Percentiles rank a stretch among this genome's conserved stretches.
phyloP scores from a whole-genome alignment of 192 early-diverging fungal genomes.

The Linnemannia elongata region DNA sequence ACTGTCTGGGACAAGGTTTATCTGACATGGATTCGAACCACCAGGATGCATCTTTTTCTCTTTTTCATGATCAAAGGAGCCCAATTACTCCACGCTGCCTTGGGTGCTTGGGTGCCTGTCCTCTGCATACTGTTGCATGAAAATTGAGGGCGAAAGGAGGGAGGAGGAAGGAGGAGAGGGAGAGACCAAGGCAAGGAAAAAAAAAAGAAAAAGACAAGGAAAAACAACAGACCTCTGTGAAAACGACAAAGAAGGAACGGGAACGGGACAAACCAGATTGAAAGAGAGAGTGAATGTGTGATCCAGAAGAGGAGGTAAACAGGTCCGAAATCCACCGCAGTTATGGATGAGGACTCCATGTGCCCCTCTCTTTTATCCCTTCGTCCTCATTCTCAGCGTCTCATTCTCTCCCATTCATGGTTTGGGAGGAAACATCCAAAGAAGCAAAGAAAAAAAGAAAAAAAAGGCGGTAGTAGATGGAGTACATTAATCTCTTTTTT shows the following conservation, averaged over 20 bases:
- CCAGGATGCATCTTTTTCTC: constrained; percentile 9
- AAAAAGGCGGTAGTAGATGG: not conserved
- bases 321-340: not conserved
- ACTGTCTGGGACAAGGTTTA: not conserved
- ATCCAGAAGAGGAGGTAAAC: not conserved
- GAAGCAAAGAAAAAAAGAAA: not conserved
- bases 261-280: not conserved
- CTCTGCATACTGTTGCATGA: constrained; percentile 2
- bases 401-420: not conserved
- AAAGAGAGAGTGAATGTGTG: not conserved
- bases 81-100: not conserved
- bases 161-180: constrained; percentile 12
- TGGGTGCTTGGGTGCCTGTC: constrained; percentile 4
- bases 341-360: not conserved
- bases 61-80: not conserved
- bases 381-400: not conserved
- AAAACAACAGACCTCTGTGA: not conserved
- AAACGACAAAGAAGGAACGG: constrained; percentile 5
- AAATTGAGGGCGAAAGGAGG: constrained; percentile 17
- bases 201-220: not conserved
- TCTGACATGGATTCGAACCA: not conserved
- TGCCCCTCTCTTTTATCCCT: not conserved
- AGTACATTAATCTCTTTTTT: not conserved
- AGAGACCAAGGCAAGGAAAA: constrained; percentile 23
- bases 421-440: no score